Percentiles rank a stretch among this genome's conserved stretches.
Conservation (phyloP, 2,329 filamentous ascomycete species). For the Penicillium sp. region DNA sequence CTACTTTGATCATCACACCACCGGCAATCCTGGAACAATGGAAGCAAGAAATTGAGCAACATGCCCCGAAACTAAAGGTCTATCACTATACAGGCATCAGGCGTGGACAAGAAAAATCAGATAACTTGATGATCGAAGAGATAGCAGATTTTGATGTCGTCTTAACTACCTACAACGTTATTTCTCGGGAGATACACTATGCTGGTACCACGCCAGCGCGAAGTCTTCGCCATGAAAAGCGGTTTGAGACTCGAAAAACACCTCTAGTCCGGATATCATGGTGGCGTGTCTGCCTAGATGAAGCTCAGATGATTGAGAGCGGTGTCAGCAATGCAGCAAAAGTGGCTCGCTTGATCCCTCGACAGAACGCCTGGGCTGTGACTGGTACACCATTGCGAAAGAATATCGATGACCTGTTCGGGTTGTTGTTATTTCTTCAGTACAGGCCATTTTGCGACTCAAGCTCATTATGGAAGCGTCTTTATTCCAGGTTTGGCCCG, state of each 20-base stretch:
- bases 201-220: slow-evolving; percentile 73
- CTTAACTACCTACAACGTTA: slow-evolving; percentile 68
- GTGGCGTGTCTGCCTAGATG: slow-evolving; percentile 79
- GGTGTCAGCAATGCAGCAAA: slow-evolving; percentile 82
- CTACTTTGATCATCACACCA: slow-evolving; percentile 69
- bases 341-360: slow-evolving; percentile 79
- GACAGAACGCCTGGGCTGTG: slow-evolving; percentile 88
- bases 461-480: slow-evolving; percentile 68
- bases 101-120: slow-evolving; percentile 40
- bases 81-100: slow-evolving; percentile 63
- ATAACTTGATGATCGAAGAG: slow-evolving; percentile 53
- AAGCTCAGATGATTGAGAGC: slow-evolving; percentile 88
- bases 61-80: slow-evolving; percentile 63
- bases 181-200: slow-evolving; percentile 82
- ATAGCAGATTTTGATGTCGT: slow-evolving; percentile 62
- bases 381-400: slow-evolving; percentile 89
- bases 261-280: slow-evolving; percentile 81
- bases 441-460: slow-evolving; percentile 76
- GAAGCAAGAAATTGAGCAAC: slow-evolving; percentile 63
- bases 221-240: slow-evolving; percentile 67
- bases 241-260: slow-evolving; percentile 70
- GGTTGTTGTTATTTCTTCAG: slow-evolving; percentile 78
- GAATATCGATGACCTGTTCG: slow-evolving; percentile 77
- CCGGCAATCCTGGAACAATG: slow-evolving; percentile 67
- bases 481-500: slow-evolving; percentile 66